These are phyloP conservation scores for Fusarium sp. DNA, from an alignment of 2,329 filamentous ascomycete species.

Conservation along the genomic window DNA sequence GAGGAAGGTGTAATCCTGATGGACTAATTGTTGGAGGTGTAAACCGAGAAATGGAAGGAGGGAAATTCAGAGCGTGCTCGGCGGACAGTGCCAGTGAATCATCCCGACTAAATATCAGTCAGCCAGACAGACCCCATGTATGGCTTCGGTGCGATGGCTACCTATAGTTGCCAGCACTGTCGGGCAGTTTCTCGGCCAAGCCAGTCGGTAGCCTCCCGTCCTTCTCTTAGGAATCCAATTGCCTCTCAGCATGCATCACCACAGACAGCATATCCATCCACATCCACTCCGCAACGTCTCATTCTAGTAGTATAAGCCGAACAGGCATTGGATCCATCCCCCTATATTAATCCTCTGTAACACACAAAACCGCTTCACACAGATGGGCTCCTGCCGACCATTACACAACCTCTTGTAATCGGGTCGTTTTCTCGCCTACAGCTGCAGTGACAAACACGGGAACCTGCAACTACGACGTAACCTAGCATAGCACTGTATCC, in stretches of 20 bases:
- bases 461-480: slow-evolving; percentile 34
- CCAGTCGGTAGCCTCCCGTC: neutral
- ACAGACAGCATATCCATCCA: too few species aligned
- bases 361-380: slow-evolving; percentile 18
- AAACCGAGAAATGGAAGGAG: slow-evolving; percentile 2
- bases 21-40: neutral
- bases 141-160: neutral
- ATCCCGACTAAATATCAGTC: slow-evolving; percentile 16
- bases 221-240: too few species aligned
- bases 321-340: slow-evolving; percentile 2
- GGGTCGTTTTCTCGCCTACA: slow-evolving; percentile 28
- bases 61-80: neutral
- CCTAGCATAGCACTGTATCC: slow-evolving; percentile 4
- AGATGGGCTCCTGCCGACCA: slow-evolving; percentile 21
- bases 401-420: slow-evolving; percentile 28
- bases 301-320: slow-evolving; percentile 14
- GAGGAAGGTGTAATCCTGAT: neutral
- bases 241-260: too few species aligned
- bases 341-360: slow-evolving; percentile 9
- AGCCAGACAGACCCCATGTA: neutral
- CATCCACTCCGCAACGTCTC: slow-evolving; percentile 27
- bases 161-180: slow-evolving; percentile 12
- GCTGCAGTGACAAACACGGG: slow-evolving; percentile 33
- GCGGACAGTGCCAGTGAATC: slow-evolving; percentile 15
- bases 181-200: slow-evolving; percentile 23